Conservation (phyloP, 106 monocot species). For the Allium fistulosum region DNA sequence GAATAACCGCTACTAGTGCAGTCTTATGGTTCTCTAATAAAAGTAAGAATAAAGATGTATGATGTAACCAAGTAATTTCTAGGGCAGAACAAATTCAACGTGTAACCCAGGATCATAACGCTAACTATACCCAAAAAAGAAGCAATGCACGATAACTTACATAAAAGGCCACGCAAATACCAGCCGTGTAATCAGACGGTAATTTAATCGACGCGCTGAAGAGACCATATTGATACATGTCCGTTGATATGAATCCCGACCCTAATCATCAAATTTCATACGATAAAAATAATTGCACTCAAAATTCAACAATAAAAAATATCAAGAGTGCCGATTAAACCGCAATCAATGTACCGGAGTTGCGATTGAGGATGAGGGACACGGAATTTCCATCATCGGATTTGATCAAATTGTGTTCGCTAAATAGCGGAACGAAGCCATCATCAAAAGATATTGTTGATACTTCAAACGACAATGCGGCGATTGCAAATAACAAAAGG, state of each 20-base stretch:
- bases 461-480: neutral
- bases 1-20: too few relatives aligned
- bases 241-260: constrained; percentile 53
- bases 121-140: too few relatives aligned
- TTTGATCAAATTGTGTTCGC: constrained; percentile 25
- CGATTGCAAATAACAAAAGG: neutral
- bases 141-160: constrained; percentile 16
- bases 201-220: constrained; percentile 67
- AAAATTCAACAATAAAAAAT: neutral
- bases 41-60: too few relatives aligned
- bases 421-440: constrained; percentile 35
- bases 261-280: constrained; percentile 15
- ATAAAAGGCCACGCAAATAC: constrained; percentile 72
- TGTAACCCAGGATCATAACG: too few relatives aligned
- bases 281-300: neutral
- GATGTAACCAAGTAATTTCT: too few relatives aligned
- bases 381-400: constrained; percentile 28
- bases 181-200: constrained; percentile 56
- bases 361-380: constrained; percentile 36
- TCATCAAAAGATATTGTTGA: constrained; percentile 36
- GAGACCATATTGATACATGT: constrained; percentile 39
- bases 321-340: constrained; percentile 2
- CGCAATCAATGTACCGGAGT: constrained; percentile 21
- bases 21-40: too few relatives aligned
- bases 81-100: too few relatives aligned